A percentile compares a stretch with the other conserved stretches of the same genome.
Conservation (phyloP, 2,329 filamentous ascomycete genomes). For the Sporothrix sp. region DNA sequence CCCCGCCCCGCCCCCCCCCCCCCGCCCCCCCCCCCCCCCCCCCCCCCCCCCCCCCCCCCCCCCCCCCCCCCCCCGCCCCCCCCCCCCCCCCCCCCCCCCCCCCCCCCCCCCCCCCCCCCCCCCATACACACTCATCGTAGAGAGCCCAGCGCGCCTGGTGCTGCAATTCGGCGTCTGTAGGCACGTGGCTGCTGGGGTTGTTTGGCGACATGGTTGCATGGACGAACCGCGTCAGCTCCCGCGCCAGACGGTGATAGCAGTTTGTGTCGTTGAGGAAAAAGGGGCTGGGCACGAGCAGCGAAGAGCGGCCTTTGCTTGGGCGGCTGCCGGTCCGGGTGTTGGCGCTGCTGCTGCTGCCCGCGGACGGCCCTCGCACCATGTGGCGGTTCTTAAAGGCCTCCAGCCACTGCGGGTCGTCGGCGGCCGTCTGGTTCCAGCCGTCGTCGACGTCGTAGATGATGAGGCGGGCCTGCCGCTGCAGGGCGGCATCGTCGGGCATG, state of each 20-base stretch:
- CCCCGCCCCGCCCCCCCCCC: too few species aligned
- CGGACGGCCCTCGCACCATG: neutral
- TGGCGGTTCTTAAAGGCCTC: conserved; percentile 40
- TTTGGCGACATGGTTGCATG: conserved; percentile 46
- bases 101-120: too few species aligned
- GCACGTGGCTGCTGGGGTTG: conserved; percentile 50
- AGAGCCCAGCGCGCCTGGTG: conserved; percentile 54
- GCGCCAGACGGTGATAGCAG: conserved; percentile 47
- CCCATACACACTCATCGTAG: conserved; percentile 53
- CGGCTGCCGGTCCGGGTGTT: neutral
- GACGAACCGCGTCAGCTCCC: conserved; percentile 44
- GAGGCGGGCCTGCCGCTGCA: conserved; percentile 48
- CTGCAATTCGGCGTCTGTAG: conserved; percentile 52
- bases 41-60: too few species aligned
- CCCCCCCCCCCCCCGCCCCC: too few species aligned
- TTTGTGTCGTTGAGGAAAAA: conserved; percentile 51
- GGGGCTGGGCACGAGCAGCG: conserved; percentile 22
- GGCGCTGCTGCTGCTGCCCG: neutral
- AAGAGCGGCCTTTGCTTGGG: conserved; percentile 5
- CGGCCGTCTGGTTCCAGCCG: conserved; percentile 54
- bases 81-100: too few species aligned
- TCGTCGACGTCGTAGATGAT: conserved; percentile 55
- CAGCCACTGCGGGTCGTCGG: conserved; percentile 47
- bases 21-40: too few species aligned
- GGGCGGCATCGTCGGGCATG: conserved; percentile 39